Base-by-base conservation (phyloP, 2,329 filamentous ascomycete genomes). In the Bimuria novae-zelandiae region DNA sequence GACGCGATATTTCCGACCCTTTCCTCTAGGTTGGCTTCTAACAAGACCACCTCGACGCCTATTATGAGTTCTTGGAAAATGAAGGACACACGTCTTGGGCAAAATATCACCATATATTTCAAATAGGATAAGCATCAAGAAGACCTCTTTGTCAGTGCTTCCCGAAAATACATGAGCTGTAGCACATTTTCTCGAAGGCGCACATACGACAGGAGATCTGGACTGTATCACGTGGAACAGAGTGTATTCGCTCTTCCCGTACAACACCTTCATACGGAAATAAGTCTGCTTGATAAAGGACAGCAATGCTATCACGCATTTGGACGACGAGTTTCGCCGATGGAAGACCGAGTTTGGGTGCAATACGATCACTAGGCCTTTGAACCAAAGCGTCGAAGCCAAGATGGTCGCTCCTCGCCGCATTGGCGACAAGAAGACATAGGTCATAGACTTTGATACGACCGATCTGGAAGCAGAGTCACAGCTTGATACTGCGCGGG, bases 191-290 rank as follows among this genome's bases (percentile, higher is more conserved):
- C 30, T 12, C 33, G 17, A 42, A 42, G 19, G 36, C 4, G 12
- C 35, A 7, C 7, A 6, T 21, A 21, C 36, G 4, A 49, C 54
- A 2, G 33, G 35, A 8, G 25, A 14, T 17, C 11, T 54, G 29
- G 42, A 14, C 27, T 43, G 54, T 12, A 37, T 54, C 10, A n/a
- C 55, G 3, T 54, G 55, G 51, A 52, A 57, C 48, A 57, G 49
- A 22, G 48, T 35, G 2, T 57, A 51, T 33, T 36, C 29, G 6
- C n/a, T 57, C 1, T 54, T 49, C 21, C 48, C 48, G 8, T 29
- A 27, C 8, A 37, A 6, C 8, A 49, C 32, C 7, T 46, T 49
- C 25, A 14, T 51, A n/a, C 51, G 25, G 27, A 11, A 32, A 7
- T 46, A 57, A 23, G 21, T 14, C 21, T 51, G 22, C 14, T 12